Base-by-base conservation (phyloP, 306 rosid genomes). In the Quercus glauca region DNA sequence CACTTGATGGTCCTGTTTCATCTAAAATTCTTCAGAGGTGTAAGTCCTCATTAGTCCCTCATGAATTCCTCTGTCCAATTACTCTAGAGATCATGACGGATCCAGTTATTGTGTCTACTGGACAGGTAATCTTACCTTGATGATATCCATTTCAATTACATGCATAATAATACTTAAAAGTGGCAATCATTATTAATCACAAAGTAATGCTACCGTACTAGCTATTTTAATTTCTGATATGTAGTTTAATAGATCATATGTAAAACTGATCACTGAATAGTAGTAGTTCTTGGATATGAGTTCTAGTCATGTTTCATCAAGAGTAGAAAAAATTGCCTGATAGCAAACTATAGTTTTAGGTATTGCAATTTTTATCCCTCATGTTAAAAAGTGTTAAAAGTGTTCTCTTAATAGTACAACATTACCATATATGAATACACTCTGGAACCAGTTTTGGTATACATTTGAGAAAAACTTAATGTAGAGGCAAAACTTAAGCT, bases 51-150 rank as follows among this genome's bases (percentile, higher is more conserved):
- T 73, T 87, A 71, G 92, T 94, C 61, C 98, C 97, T 70, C 86
- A 94, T 78, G 98, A 94, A 84, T 94, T 94, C 69, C 92, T 92
- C 33, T 94, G 98, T 68, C 97, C 98, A 28, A 87, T 94, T 69
- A 89, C 97, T 3, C 76, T 94, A 8, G 98, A 94, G 83, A 88
- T 94, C 84, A 94, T 94, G 98, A 82, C 90, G 9, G 97, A 94
- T 88, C 98, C 97, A 79, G 92, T 94, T 73, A 92, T 94, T 84
- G 78, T 94, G 45, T 89, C 94, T 37, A 89, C 88, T 29, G 97
- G 98, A 74, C 97, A 94, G 97, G 98, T 92, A 90, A 80, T 73
- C 71, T 73, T 45, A n/a, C 51, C 28, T 68, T 37, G 49, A 5
- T 9, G 4, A 68, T 33, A 28, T 19, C 72, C 11, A 33, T 33